Evolutionary conservation across 495 filamentous ascomycete genomes (phyloP).

Genomic region (Penicillium coprophilum): DNA sequence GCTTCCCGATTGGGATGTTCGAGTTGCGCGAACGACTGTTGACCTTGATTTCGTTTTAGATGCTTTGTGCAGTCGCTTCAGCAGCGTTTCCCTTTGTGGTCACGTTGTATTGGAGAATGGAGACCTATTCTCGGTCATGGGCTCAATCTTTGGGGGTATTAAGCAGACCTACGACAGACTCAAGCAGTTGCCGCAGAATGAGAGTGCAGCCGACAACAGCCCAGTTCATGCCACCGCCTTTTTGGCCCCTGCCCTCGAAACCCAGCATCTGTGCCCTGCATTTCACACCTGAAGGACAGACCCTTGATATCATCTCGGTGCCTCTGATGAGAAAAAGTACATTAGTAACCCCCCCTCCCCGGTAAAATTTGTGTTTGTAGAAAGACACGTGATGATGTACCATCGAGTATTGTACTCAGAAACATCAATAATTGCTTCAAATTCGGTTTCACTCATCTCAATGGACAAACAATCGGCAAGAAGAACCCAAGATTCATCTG

Average conservation of each 20-base stretch:
- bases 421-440: no score
- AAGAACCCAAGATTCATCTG: no score
- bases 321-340: no score
- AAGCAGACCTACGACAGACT: not conserved
- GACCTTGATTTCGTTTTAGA: not conserved
- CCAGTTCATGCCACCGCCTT: constrained; percentile 1
- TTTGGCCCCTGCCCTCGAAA: not conserved
- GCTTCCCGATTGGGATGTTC: not conserved
- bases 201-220: not conserved
- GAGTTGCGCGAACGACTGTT: constrained; percentile 1
- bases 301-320: not conserved
- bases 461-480: no score
- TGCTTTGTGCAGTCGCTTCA: not conserved
- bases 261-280: not conserved
- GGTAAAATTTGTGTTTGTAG: no score
- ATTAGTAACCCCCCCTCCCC: no score
- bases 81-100: not conserved
- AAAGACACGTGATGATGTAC: no score
- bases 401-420: no score
- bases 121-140: not conserved
- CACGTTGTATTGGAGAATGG: not conserved
- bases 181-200: not conserved
- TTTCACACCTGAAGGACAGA: not conserved
- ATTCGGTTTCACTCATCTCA: no score
- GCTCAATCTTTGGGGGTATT: not conserved